Conservation (phyloP, 2,329 filamentous ascomycete genomes). For the Cordyceps pruinosa region DNA sequence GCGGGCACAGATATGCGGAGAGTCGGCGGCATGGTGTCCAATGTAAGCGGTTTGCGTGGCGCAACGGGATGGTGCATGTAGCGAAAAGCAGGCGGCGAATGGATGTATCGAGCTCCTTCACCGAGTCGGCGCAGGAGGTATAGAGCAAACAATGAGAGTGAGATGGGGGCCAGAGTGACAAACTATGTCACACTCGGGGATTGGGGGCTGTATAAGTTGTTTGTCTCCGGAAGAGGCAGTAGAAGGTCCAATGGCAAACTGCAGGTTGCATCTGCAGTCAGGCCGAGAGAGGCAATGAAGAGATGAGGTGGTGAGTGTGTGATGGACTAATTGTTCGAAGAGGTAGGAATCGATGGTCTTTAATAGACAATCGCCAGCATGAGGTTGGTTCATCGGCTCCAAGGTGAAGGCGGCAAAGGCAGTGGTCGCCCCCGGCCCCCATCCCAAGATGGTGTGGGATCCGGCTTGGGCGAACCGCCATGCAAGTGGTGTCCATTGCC, state of each 20-base stretch:
- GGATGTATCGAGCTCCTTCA: background rate
- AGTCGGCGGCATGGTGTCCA: slow-evolving; percentile 8
- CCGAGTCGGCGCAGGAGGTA: background rate
- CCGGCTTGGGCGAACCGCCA: slow-evolving; percentile 3
- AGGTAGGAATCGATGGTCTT: slow-evolving; percentile 5
- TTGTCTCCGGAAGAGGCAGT: background rate
- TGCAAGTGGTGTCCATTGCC: background rate
- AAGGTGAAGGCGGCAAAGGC: slow-evolving; percentile 5
- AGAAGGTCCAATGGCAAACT: too few species aligned
- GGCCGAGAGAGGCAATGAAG: background rate
- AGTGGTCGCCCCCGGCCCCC: background rate
- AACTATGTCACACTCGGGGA: background rate
- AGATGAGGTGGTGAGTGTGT: background rate
- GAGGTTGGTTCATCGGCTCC: slow-evolving; percentile 1
- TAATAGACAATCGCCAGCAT: background rate
- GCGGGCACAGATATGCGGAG: background rate
- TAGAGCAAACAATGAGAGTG: background rate
- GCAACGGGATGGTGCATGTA: background rate
- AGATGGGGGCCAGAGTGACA: slow-evolving; percentile 1
- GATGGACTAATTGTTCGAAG: background rate
- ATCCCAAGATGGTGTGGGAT: slow-evolving; percentile 2
- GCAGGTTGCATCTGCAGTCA: background rate
- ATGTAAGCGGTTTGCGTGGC: background rate
- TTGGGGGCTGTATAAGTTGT: background rate
- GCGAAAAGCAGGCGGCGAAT: background rate